phyloP scores from a whole-genome alignment of 257 asterid genomes.

The Solanum corneliomulleri region DNA sequence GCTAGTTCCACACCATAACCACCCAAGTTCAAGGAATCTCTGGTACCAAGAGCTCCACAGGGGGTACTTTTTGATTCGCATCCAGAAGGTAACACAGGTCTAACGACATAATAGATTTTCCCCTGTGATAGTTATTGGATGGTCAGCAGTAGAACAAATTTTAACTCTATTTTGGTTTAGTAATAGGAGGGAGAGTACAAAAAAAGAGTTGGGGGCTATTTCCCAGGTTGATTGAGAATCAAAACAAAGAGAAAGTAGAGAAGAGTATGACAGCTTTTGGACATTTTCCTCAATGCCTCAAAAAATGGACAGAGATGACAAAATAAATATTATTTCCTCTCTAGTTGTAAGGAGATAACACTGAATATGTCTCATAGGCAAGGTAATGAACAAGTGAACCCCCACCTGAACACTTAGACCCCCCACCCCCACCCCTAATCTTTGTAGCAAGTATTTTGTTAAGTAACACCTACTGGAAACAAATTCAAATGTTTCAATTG shows the following conservation, averaged over 20 bases:
- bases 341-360: background rate
- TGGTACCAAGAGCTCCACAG: slow-evolving; percentile 86
- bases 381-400: background rate
- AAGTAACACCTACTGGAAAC: background rate
- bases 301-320: background rate
- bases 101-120: slow-evolving; percentile 61
- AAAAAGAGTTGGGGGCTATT: background rate
- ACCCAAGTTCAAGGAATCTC: slow-evolving; percentile 70
- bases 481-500: background rate
- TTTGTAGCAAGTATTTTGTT: background rate
- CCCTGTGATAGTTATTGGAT: slow-evolving; percentile 38
- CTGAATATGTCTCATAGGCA: background rate
- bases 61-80: slow-evolving; percentile 62
- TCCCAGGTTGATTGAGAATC: background rate
- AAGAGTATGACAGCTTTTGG: background rate
- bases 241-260: background rate
- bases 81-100: slow-evolving; percentile 85
- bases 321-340: background rate
- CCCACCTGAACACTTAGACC: background rate
- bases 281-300: background rate
- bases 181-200: background rate
- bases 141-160: background rate
- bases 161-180: background rate
- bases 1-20: slow-evolving; percentile 99
- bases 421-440: background rate